Percentiles rank a stretch among this genome's conserved stretches.
Conservation (phyloP, 2,329 filamentous ascomycete genomes). For the Aureobasidium sp. region DNA sequence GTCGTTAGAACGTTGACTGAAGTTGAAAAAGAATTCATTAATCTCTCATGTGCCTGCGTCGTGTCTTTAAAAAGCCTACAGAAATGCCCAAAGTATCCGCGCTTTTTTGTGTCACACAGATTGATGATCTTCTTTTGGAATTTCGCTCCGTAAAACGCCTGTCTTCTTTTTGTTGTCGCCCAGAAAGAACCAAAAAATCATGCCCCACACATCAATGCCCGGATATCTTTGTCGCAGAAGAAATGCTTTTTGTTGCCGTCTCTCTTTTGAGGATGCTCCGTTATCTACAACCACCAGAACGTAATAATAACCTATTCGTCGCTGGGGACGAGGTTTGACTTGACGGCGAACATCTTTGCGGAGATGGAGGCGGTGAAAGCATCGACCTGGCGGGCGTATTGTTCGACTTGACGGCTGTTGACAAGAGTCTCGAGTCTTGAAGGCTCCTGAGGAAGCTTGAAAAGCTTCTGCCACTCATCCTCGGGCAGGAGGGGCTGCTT, state of each 20-base stretch:
- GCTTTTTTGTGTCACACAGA: constrained; percentile 10
- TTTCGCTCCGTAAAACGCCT: constrained; percentile 9
- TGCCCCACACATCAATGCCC: constrained; percentile 2
- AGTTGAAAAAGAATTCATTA: constrained; percentile 12
- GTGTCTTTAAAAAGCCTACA: constrained; percentile 6
- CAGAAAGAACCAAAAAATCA: neutral
- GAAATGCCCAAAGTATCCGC: constrained; percentile 8
- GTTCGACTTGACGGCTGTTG: constrained; percentile 92
- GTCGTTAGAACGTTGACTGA: neutral
- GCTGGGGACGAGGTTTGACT: constrained; percentile 56
- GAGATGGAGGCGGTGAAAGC: constrained; percentile 87
- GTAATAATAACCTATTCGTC: constrained; percentile 26
- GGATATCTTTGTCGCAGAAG: constrained; percentile 9
- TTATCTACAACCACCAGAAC: neutral
- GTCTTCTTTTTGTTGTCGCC: neutral
- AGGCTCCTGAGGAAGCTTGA: constrained; percentile 95
- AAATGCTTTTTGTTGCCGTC: neutral
- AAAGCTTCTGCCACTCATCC: constrained; percentile 96
- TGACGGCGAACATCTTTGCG: constrained; percentile 96
- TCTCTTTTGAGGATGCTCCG: neutral
- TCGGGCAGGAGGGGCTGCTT: constrained; percentile 87
- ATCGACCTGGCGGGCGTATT: constrained; percentile 96
- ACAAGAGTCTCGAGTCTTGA: constrained; percentile 88
- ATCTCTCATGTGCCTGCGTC: constrained; percentile 11
- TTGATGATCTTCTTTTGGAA: constrained; percentile 4